Conservation (phyloP, 2,329 filamentous ascomycete genomes). For the Zasmidium angulare region DNA sequence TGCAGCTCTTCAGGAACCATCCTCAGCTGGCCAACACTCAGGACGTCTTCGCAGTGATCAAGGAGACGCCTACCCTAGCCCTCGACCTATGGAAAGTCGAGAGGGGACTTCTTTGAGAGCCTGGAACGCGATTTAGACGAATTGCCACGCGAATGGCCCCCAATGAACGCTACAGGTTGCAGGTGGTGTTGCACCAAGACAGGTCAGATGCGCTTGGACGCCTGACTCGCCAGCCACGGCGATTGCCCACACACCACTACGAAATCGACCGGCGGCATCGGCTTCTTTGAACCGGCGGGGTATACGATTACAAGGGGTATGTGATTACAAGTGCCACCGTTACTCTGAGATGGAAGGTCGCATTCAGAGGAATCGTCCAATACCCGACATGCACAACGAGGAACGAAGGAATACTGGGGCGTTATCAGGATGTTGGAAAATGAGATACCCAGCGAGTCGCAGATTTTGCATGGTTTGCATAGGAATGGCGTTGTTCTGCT, state of each 20-base stretch:
- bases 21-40: conserved; percentile 46
- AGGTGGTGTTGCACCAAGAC: background rate
- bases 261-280: background rate
- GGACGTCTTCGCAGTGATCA: conserved; percentile 46
- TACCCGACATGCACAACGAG: too few relatives aligned
- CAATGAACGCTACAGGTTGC: background rate
- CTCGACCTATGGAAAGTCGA: conserved; percentile 51
- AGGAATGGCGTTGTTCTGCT: background rate
- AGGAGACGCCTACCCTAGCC: conserved; percentile 47
- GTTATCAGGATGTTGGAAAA: background rate
- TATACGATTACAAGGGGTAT: background rate
- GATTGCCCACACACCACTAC: background rate
- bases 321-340: background rate
- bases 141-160: background rate
- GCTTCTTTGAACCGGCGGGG: background rate
- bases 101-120: conserved; percentile 39
- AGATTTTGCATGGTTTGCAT: background rate
- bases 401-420: background rate
- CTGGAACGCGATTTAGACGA: background rate
- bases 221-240: background rate
- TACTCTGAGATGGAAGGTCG: background rate
- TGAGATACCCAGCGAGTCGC: background rate
- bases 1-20: conserved; percentile 49
- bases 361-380: background rate
- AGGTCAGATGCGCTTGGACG: background rate